A percentile compares a stretch with the other conserved stretches of the same genome.
Conservation (phyloP, 1,139 yeast genomes). For the Blastobotrys persicus region DNA sequence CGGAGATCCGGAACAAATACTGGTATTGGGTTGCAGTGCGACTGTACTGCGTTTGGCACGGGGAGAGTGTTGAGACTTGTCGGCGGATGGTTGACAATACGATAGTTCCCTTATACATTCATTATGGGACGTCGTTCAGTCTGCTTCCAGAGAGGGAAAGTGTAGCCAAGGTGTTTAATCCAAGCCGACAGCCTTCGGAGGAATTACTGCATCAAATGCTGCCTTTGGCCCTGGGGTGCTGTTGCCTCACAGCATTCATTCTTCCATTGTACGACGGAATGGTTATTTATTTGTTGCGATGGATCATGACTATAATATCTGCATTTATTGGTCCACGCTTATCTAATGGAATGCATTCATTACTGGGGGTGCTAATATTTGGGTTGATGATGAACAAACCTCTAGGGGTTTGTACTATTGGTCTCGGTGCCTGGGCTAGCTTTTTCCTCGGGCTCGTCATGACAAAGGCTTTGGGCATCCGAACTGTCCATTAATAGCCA, state of each 20-base stretch:
- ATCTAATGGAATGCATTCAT: constrained; percentile 25
- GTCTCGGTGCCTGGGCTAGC: constrained; percentile 25
- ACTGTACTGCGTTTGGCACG: constrained; percentile 18
- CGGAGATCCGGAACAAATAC: constrained; percentile 9
- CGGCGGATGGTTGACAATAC: constrained; percentile 18
- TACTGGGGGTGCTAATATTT: constrained; percentile 26
- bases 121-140: constrained; percentile 18
- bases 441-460: constrained; percentile 24
- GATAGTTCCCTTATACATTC: constrained; percentile 20
- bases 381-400: constrained; percentile 28
- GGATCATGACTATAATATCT: constrained; percentile 25
- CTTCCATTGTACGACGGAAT: constrained; percentile 27
- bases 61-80: constrained; percentile 17
- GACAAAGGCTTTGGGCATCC: constrained; percentile 23
- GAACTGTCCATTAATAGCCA: not conserved
- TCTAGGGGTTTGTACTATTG: constrained; percentile 26
- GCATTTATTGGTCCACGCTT: constrained; percentile 26
- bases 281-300: constrained; percentile 20
- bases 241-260: constrained; percentile 26
- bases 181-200: constrained; percentile 5
- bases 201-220: constrained; percentile 21
- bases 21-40: constrained; percentile 20
- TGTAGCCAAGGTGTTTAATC: constrained; percentile 14
- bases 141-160: constrained; percentile 20
- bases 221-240: constrained; percentile 23